Evolutionary conservation across 441 rosid species (phyloP).

Genomic region (Populus hybrid): DNA sequence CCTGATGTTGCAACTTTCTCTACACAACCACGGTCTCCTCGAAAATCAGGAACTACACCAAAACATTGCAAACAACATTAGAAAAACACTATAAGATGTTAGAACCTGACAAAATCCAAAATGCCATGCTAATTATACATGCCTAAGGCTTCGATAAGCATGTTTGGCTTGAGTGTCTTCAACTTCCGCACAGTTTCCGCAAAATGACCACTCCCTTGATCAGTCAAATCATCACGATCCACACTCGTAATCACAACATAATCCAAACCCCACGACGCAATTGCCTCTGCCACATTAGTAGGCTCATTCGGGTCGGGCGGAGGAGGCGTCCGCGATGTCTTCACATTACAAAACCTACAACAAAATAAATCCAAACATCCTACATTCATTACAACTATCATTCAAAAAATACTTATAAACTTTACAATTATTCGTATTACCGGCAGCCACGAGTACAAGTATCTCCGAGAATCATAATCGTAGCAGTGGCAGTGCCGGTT

Average conservation of each 20-base stretch:
- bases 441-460: slow-evolving; percentile 98
- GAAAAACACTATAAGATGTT: neutral
- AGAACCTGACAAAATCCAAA: neutral
- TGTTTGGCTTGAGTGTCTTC: slow-evolving; percentile 77
- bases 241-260: slow-evolving; percentile 97
- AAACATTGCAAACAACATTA: slow-evolving; percentile 16
- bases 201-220: slow-evolving; percentile 93
- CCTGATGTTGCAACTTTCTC: slow-evolving; percentile 90
- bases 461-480: slow-evolving; percentile 94
- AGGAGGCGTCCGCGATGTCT: slow-evolving; percentile 94
- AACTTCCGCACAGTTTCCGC: slow-evolving; percentile 75
- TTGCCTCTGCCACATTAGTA: slow-evolving; percentile 83
- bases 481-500: slow-evolving; percentile 94
- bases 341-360: slow-evolving; percentile 86
- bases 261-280: slow-evolving; percentile 98
- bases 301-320: slow-evolving; percentile 92
- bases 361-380: neutral
- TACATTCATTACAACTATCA: neutral
- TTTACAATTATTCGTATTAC: slow-evolving; percentile 21
- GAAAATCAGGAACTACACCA: slow-evolving; percentile 86
- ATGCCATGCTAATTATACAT: slow-evolving; percentile 13
- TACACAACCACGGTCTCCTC: slow-evolving; percentile 70
- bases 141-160: slow-evolving; percentile 96
- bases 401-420: neutral
- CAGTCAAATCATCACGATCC: slow-evolving; percentile 87